A percentile compares a stretch with the other conserved stretches of the same genome.
phyloP scores from a whole-genome alignment of 2,329 filamentous ascomycete genomes.

The Trichoderma asperellum region DNA sequence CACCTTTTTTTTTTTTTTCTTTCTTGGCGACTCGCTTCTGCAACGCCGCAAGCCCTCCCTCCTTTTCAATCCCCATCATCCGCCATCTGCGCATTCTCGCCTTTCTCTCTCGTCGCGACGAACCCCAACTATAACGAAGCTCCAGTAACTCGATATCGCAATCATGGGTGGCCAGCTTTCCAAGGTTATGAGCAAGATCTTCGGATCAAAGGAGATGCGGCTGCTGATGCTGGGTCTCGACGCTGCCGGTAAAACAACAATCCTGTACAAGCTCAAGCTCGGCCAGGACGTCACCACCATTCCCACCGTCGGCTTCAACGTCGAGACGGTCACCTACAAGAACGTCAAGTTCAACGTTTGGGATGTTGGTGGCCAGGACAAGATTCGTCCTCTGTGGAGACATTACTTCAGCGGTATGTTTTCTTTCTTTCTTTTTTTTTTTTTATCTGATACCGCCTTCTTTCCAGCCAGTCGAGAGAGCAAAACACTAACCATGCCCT shows the following conservation, averaged over 20 bases:
- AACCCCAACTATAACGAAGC: background rate
- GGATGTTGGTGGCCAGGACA: conserved; percentile 99
- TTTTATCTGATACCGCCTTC: background rate
- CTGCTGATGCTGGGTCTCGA: conserved; percentile 97
- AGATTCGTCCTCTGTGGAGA: conserved; percentile 95
- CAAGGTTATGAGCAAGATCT: conserved; percentile 98
- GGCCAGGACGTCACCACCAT: conserved; percentile 98
- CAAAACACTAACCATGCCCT: conserved; percentile 17
- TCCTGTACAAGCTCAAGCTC: conserved; percentile 98
- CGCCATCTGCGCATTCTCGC: conserved; percentile 3
- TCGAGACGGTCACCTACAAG: conserved; percentile 98
- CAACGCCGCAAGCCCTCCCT: conserved; percentile 4
- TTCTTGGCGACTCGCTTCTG: conserved; percentile 7
- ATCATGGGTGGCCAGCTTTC: conserved; percentile 92
- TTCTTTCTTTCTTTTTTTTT: background rate
- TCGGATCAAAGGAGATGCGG: conserved; percentile 98
- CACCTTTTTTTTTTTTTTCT: background rate
- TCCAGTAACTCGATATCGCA: conserved; percentile 32
- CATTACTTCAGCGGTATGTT: conserved; percentile 86
- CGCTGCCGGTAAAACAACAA: conserved; percentile 98
- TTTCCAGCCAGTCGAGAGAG: background rate
- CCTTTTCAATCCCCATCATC: background rate
- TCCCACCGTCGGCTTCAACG: conserved; percentile 98
- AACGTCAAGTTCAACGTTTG: conserved; percentile 99
- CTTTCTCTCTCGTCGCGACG: conserved; percentile 1